Percentiles rank a stretch among this genome's conserved stretches.
Evolutionary conservation across 1,139 yeast species (phyloP).

Genomic region (Magnusiomyces magnusii): DNA sequence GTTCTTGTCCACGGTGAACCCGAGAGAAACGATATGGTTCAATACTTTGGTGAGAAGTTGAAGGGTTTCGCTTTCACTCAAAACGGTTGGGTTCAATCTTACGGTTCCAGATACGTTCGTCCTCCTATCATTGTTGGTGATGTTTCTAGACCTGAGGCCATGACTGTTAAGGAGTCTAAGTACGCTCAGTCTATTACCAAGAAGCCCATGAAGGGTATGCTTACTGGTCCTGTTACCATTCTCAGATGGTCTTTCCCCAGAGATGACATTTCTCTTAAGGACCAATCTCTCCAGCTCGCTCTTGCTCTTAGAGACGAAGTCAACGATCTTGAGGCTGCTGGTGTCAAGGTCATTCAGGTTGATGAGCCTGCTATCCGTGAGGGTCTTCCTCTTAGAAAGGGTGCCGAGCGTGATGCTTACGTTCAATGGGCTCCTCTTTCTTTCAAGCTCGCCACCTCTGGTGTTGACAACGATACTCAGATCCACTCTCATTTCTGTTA

Average conservation of each 20-base stretch:
- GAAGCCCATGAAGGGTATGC: slow-evolving; percentile 99
- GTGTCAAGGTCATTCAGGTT: slow-evolving; percentile 96
- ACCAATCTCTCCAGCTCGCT: slow-evolving; percentile 96
- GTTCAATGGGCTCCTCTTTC: slow-evolving; percentile 99
- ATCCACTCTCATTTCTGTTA: slow-evolving; percentile 99
- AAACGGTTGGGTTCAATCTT: slow-evolving; percentile 99
- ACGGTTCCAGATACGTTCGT: slow-evolving; percentile 99
- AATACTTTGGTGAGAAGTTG: slow-evolving; percentile 98
- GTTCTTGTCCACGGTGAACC: slow-evolving; percentile 92
- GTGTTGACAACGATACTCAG: slow-evolving; percentile 92
- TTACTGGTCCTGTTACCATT: slow-evolving; percentile 99
- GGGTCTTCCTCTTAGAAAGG: slow-evolving; percentile 99
- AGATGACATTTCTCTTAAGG: slow-evolving; percentile 91
- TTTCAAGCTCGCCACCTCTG: slow-evolving; percentile 99
- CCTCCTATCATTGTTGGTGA: slow-evolving; percentile 99
- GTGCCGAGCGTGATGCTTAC: slow-evolving; percentile 94
- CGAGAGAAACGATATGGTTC: slow-evolving; percentile 99
- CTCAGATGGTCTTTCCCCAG: slow-evolving; percentile 99
- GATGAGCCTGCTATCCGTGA: slow-evolving; percentile 99
- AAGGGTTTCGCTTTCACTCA: slow-evolving; percentile 97
- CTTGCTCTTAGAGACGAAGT: slow-evolving; percentile 98
- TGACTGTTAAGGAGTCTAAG: slow-evolving; percentile 98
- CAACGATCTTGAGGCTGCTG: slow-evolving; percentile 95
- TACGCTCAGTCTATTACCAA: slow-evolving; percentile 95
- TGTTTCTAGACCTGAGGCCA: slow-evolving; percentile 95